Conservation (phyloP, 129 eudicot species). For the Heracleum sosnowskyi region DNA sequence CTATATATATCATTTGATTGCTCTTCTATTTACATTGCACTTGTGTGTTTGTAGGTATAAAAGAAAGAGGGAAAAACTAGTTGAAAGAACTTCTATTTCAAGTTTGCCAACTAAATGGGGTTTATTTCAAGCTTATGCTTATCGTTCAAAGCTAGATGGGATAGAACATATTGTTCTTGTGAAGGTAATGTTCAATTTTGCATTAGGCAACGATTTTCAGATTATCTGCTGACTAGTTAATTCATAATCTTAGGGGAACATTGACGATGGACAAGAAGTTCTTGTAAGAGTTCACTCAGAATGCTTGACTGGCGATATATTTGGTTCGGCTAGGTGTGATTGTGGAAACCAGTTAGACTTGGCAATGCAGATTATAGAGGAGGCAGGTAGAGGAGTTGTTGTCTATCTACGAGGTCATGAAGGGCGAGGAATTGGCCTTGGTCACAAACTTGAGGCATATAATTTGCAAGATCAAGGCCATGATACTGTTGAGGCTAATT, state of each 20-base stretch:
- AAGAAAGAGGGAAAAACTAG: constrained; percentile 76
- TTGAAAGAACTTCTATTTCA: constrained; percentile 57
- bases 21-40: neutral
- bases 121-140: constrained; percentile 52
- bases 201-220: neutral
- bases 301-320: constrained; percentile 91
- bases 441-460: constrained; percentile 78
- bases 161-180: constrained; percentile 71
- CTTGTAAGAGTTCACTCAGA: constrained; percentile 93
- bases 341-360: constrained; percentile 83
- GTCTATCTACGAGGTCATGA: constrained; percentile 92
- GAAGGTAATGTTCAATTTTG: constrained; percentile 42
- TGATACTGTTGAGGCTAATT: constrained; percentile 91
- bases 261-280: constrained; percentile 74
- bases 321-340: constrained; percentile 86
- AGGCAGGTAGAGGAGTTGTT: constrained; percentile 74
- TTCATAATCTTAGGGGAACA: constrained; percentile 52
- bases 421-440: constrained; percentile 95
- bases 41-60: constrained; percentile 40
- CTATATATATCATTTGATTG: neutral
- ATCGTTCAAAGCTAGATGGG: constrained; percentile 65
- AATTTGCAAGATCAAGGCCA: constrained; percentile 93
- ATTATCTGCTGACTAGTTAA: neutral
- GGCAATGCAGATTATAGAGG: constrained; percentile 74
- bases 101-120: constrained; percentile 77